Conservation (phyloP, 352 stramenopile genomes). For the Poterioochromonas sp. region DNA sequence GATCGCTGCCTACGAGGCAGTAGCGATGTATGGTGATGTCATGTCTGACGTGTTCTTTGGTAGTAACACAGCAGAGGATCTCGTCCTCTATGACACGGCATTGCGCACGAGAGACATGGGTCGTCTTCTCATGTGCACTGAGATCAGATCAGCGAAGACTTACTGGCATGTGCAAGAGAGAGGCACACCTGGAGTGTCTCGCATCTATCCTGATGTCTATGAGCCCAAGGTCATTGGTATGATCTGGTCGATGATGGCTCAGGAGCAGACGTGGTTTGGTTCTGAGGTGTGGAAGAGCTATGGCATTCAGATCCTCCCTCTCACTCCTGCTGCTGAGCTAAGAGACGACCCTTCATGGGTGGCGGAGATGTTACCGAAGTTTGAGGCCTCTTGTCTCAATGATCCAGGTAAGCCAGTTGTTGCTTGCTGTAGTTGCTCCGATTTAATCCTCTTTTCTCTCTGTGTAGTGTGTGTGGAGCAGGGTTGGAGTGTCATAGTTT, state of each 20-base stretch:
- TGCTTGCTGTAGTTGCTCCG: neutral
- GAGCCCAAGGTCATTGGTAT: conserved; percentile 56
- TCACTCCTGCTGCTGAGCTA: conserved; percentile 59
- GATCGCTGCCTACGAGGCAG: conserved; percentile 60
- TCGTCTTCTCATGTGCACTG: conserved; percentile 52
- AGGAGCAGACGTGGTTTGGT: conserved; percentile 64
- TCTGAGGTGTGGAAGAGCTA: conserved; percentile 38
- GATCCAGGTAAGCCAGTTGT: conserved; percentile 20
- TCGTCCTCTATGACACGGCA: conserved; percentile 38
- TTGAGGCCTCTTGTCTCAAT: neutral
- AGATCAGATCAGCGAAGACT: conserved; percentile 45
- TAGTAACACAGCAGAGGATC: conserved; percentile 36
- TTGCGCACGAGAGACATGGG: conserved; percentile 50
- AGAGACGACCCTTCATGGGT: conserved; percentile 55
- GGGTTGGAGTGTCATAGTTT: conserved; percentile 49
- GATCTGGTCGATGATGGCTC: conserved; percentile 60
- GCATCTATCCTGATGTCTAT: conserved; percentile 50
- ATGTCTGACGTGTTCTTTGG: neutral
- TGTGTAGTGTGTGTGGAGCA: neutral
- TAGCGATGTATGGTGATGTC: conserved; percentile 56
- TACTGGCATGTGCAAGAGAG: conserved; percentile 44
- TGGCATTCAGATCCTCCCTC: conserved; percentile 50
- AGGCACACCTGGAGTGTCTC: conserved; percentile 6
- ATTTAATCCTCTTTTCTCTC: neutral
- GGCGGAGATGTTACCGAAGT: conserved; percentile 44